Percentiles rank a stretch among this genome's conserved stretches.
phyloP scores from a whole-genome alignment of 257 asterid species.

The Parsonsia alboflavescens region DNA sequence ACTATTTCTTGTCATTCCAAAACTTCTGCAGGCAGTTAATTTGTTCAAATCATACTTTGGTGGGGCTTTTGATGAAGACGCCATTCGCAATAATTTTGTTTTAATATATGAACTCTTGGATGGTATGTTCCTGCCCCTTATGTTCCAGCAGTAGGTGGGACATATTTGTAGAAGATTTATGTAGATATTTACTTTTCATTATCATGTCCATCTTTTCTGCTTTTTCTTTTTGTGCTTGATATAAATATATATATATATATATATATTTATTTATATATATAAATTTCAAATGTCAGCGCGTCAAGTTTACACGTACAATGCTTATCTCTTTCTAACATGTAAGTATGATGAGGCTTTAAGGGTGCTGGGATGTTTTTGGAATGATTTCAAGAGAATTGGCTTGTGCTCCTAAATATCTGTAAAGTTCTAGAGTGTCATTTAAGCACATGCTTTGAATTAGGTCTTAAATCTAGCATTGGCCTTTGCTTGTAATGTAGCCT shows the following conservation, averaged over 20 bases:
- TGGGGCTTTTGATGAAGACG: slow-evolving; percentile 98
- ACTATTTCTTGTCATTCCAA: not conserved
- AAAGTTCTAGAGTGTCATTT: not conserved
- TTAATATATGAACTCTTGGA: slow-evolving; percentile 90
- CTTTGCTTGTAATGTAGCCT: not conserved
- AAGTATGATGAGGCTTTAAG: not conserved
- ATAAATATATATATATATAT: too few relatives aligned
- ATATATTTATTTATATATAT: too few relatives aligned
- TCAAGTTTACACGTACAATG: not conserved
- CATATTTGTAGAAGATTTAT: not conserved
- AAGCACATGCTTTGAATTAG: not conserved
- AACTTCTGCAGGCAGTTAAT: slow-evolving; percentile 71
- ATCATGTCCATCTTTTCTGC: not conserved
- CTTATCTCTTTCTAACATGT: not conserved
- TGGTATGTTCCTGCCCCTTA: slow-evolving; percentile 43
- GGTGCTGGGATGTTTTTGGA: not conserved
- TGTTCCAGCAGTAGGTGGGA: not conserved
- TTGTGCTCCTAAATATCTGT: not conserved
- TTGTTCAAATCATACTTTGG: slow-evolving; percentile 95
- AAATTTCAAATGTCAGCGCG: not conserved
- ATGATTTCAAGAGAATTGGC: not conserved
- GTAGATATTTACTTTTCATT: not conserved
- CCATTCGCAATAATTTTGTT: slow-evolving; percentile 96
- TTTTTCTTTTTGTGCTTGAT: not conserved
- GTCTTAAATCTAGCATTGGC: not conserved